Evolutionary conservation across 2,329 filamentous ascomycete species (phyloP), one percentile per base, ranked within the genome.

Genomic region (Phialemoniopsis sp.): DNA sequence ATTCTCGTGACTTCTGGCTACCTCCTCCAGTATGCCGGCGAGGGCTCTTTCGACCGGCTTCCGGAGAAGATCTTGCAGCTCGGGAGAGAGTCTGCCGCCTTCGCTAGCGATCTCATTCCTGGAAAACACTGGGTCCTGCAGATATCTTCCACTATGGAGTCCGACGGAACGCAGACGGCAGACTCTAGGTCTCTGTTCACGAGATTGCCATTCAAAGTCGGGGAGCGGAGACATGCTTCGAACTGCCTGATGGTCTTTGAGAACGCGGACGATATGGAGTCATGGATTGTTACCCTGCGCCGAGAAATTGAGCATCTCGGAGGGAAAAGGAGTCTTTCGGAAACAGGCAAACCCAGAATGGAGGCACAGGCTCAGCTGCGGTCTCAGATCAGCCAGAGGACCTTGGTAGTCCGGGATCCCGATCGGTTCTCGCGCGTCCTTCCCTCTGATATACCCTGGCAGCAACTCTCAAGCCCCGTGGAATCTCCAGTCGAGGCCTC

Each of bases 51-150:
- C 50, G 82, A 90, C 49, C 73, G 87, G 17, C 58, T 82, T 10
- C 87, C 87, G 0, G 87, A 93, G 57, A 87, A 82, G 58, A 70
- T 86, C 28, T 65, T 91, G 41, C 80, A 82, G 36, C 66, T 93
- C 4, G 78, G 79, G n/a, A 81, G 79, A 46, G 76, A 85, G 35
- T 90, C 87, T 4, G 86, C 85, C 10, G 87, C 85, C 5, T 91
- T 89, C 58, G 87, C 83, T 2, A 89, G 81, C 48, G 87, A 93
- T 55, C 70, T 85, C 13, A 88, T 91, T 40, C 85, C 86, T 4
- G 87, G 87, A 6, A 80, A 79, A 44, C 86, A 89, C 52, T 90
- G 85, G 79, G 87, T 91, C 6, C 60, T 91, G 13, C 86, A 89
- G 49, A 78, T 91, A 16, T 83, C 80, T 3, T 83, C 87, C 29